These are phyloP conservation scores for Sicyos baderoa DNA, from an alignment of 306 rosid species.

Conservation along the genomic window DNA sequence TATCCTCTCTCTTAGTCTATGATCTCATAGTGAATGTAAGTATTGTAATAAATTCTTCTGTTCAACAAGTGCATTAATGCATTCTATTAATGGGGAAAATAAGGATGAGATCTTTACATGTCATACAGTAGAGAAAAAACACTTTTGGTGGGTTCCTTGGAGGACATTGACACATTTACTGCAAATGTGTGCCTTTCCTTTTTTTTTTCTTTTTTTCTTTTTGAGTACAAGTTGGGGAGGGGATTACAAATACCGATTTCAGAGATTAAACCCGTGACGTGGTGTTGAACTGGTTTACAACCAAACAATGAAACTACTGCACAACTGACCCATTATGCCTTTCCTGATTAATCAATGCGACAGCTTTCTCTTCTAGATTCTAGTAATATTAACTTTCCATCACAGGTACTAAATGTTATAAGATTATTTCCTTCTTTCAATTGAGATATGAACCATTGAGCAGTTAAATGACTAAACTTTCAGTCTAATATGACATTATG, in stretches of 20 bases:
- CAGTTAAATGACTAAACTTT: not conserved
- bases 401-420: not conserved
- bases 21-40: not conserved
- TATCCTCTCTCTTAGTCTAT: not conserved
- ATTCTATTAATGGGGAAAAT: slow-evolving; percentile 3
- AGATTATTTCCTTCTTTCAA: not conserved
- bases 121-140: slow-evolving; percentile 12
- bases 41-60: not conserved
- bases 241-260: too few relatives aligned
- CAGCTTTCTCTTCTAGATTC: not conserved
- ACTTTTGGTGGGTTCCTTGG: slow-evolving; percentile 17
- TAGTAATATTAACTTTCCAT: not conserved
- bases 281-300: too few relatives aligned
- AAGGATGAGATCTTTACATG: slow-evolving; percentile 20
- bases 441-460: not conserved
- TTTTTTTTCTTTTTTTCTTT: too few relatives aligned
- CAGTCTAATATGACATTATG: not conserved
- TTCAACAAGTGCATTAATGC: slow-evolving; percentile 16
- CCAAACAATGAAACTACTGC: too few relatives aligned
- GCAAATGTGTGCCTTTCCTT: not conserved
- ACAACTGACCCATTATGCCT: too few relatives aligned
- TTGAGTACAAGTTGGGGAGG: too few relatives aligned
- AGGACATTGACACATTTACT: slow-evolving; percentile 12
- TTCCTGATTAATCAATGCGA: not conserved
- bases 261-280: too few relatives aligned